Evolutionary conservation across 2,329 filamentous ascomycete genomes (phyloP), one percentile per base, ranked within the genome.

Genomic region (Amphichorda felina): DNA sequence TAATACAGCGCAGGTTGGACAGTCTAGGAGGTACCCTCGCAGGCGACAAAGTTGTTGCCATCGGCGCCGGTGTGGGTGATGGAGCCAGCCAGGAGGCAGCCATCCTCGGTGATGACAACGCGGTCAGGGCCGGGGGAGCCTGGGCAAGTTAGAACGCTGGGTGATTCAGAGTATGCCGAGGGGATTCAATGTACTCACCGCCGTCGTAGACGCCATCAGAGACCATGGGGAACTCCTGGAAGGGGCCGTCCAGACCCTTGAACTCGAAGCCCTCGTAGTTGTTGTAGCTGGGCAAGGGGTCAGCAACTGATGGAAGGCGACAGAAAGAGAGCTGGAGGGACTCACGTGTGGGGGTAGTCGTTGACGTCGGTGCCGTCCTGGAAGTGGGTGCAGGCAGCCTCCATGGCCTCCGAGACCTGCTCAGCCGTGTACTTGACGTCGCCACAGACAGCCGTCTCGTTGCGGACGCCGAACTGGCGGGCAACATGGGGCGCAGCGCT

Each of bases 11-110:
- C n/a, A n/a, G n/a, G n/a, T n/a, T n/a, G n/a, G n/a, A 24, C 21
- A 6, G 10, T 29, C 25, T 34, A 41, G n/a, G 38, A 39, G 18
- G 40, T 42, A n/a, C 40, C 40, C 27, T 49, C 49, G 56, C 79
- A 83, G 14, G 63, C 68, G 37, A 83, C 75, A 55, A 84, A 84
- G 55, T 70, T 62, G 52, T 82, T 76, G 8, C 75, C 75, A 34
- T 66, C 72, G 14, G 79, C 79, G 18, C 79, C 79, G 16, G 75
- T 80, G 48, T 84, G 80, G 1, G 80, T 84, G 41, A 84, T 80
- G 21, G 69, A 60, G 27, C 76, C 79, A 13, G 75, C 79, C 30
- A 72, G 64, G 38, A 66, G 40, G 45, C 77, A 70, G 13, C 55
- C 41, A 0, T 49, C 61, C 48, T 74, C 78, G 40, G 50, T 52